Base-by-base conservation (phyloP, 2,329 filamentous ascomycete genomes). In the Alternaria ethzedia region DNA sequence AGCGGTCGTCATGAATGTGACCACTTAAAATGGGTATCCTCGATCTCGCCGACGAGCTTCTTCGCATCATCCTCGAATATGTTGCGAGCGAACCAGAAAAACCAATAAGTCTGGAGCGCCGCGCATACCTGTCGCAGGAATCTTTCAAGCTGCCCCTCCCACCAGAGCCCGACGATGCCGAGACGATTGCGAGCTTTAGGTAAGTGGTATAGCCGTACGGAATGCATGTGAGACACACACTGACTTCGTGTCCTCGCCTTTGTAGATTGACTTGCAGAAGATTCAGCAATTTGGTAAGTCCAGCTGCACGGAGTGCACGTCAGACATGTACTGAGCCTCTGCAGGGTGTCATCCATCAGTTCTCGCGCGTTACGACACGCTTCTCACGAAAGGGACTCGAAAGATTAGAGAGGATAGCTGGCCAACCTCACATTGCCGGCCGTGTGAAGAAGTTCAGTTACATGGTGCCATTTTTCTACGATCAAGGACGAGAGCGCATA, bases 361-460 rank as follows among this genome's bases (percentile, higher is more conserved):
- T 86, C 73, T 81, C 82, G 13, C 80, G 83, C 43, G 82, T 86
- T 54, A 84, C 82, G n/a, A 83, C 83, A 54, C 78, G 85, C 52
- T 86, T 87, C 74, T 83, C 84, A 26, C 73, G 77, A 46, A 80
- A 80, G 59, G 86, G 85, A 28, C 82, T 88, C 55, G 73, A 80
- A 54, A 81, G 82, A 36, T 74, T 88, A 50, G 82, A 85, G 57
- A 79, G 80, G 43, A 82, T 88, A 61, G 82, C 85, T 30, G 77
- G 78, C 52, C 82, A 83, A 66, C 78, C 80, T 17, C 82, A 86
- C 73, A 79, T 88, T 20, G 83, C 85, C 15, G 76, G 79, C 57
- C 82, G 86, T 72, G 86, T 88, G 63, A 86, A 85, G 72, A 87
- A 87, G 70, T 87, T 88, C 75, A 87, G 85, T 66, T 88, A 88